Evolutionary conservation across 148 eudicot genomes (phyloP).

Genomic region (Nepenthes mirabilis): DNA sequence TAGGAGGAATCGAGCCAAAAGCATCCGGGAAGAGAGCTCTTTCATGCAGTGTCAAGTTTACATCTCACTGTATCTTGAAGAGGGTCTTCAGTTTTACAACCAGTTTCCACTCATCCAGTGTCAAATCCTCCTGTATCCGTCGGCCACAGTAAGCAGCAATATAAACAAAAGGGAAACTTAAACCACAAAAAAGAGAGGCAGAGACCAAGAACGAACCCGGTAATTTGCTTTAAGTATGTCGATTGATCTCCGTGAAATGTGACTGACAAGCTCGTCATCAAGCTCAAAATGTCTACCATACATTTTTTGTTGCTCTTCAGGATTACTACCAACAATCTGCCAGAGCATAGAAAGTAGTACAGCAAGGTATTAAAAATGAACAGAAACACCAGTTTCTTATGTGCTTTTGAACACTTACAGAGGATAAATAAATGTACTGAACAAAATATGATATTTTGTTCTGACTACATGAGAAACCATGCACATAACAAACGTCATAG

Average conservation of each 20-base stretch:
- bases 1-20: too few species aligned
- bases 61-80: constrained; percentile 50
- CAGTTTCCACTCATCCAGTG: constrained; percentile 49
- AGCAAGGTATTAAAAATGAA: not conserved
- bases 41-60: not conserved
- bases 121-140: constrained; percentile 48
- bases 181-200: not conserved
- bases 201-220: constrained; percentile 24
- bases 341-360: not conserved
- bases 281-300: constrained; percentile 83
- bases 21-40: too few species aligned
- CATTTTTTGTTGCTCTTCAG: constrained; percentile 92
- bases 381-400: not conserved
- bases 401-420: not conserved
- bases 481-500: too few species aligned
- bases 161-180: not conserved
- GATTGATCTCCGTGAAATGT: constrained; percentile 68
- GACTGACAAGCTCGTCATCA: constrained; percentile 93
- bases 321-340: constrained; percentile 61
- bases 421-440: too few species aligned
- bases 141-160: constrained; percentile 1
- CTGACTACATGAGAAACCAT: too few species aligned
- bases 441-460: too few species aligned
- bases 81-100: constrained; percentile 56
- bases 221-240: constrained; percentile 68